Evolutionary conservation across 768 basidiomycete genomes (phyloP).

Genomic region (Amanita rubescens): DNA sequence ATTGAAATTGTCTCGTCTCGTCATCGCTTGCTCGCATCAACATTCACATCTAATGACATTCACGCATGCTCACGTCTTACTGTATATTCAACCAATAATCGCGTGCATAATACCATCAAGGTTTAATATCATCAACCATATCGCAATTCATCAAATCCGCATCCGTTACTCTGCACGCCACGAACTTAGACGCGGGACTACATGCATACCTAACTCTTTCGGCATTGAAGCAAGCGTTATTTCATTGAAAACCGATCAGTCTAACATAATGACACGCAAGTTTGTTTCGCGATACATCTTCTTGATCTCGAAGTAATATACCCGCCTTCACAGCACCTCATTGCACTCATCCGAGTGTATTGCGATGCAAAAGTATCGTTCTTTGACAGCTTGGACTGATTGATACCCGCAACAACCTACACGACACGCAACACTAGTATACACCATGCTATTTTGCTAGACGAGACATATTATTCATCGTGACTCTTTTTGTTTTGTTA

Average conservation of each 20-base stretch:
- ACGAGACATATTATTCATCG: constrained; percentile 47
- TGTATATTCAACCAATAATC: constrained; percentile 19
- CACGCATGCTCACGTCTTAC: constrained; percentile 6
- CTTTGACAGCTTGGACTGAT: constrained; percentile 23
- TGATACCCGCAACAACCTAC: constrained; percentile 16
- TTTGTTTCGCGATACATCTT: constrained; percentile 9
- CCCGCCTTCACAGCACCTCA: constrained; percentile 3
- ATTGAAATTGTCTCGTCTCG: constrained; percentile 4
- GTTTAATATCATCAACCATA: background rate
- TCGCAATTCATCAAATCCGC: background rate
- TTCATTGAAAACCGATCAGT: background rate
- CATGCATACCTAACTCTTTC: background rate
- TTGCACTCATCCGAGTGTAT: constrained; percentile 15
- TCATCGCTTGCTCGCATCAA: constrained; percentile 9
- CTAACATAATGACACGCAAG: background rate
- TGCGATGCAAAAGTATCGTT: constrained; percentile 17
- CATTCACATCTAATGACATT: constrained; percentile 37
- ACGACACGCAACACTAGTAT: constrained; percentile 3
- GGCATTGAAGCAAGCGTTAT: constrained; percentile 5
- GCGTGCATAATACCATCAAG: constrained; percentile 2
- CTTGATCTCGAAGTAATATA: background rate
- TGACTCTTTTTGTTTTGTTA: constrained; percentile 18
- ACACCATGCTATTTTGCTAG: constrained; percentile 18
- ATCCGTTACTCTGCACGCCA: background rate
- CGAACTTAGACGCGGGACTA: constrained; percentile 10